phyloP scores from a whole-genome alignment of 192 early-diverging fungal species.

The Cetraspora pellucida region DNA sequence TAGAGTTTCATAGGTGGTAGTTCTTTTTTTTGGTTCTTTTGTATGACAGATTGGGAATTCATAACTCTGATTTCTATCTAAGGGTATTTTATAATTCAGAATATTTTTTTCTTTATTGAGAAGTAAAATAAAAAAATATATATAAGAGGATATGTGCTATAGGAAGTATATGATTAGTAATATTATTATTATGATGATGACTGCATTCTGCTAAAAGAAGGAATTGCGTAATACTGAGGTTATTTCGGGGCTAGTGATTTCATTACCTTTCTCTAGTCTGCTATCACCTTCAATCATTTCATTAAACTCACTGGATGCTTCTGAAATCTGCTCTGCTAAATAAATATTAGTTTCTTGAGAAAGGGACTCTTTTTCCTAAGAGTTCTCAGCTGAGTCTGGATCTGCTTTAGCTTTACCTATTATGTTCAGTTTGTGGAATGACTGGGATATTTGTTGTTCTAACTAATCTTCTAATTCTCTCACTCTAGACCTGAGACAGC shows the following conservation, averaged over 20 bases:
- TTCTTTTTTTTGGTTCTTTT: slow-evolving; percentile 11
- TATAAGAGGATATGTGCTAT: neutral
- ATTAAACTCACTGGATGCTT: neutral
- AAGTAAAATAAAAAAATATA: neutral
- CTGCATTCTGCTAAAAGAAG: too few species aligned
- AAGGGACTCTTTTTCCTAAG: too few species aligned
- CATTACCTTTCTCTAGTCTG: neutral
- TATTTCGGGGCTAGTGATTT: neutral
- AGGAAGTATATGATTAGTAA: neutral
- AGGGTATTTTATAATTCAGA: too few species aligned
- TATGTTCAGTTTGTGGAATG: neutral
- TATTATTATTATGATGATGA: neutral
- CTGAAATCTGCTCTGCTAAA: neutral
- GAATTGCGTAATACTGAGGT: too few species aligned
- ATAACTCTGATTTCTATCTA: slow-evolving; percentile 7
- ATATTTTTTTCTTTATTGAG: neutral
- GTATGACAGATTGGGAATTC: slow-evolving; percentile 8
- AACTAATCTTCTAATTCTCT: neutral
- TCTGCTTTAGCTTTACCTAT: neutral
- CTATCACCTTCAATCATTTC: neutral
- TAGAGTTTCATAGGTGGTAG: slow-evolving; percentile 22
- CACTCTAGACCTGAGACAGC: slow-evolving; percentile 7
- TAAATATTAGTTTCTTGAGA: neutral
- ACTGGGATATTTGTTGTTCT: slow-evolving; percentile 2
- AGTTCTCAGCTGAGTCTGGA: neutral